Evolutionary conservation across 768 basidiomycete genomes (phyloP).

Genomic region (Lactifluus volemus): DNA sequence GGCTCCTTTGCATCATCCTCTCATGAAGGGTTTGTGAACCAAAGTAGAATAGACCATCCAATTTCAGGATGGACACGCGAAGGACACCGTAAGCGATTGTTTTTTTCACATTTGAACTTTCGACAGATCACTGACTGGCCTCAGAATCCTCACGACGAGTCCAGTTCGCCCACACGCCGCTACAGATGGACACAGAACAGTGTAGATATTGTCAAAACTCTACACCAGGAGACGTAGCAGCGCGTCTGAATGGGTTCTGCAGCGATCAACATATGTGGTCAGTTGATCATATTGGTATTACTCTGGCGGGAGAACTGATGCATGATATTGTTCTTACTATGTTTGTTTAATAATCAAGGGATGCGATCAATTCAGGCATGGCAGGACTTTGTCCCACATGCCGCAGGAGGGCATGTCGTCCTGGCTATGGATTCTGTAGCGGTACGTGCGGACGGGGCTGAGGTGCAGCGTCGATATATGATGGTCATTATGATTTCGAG

Average conservation of each 20-base stretch:
- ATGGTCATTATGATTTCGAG: not conserved
- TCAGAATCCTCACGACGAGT: not conserved
- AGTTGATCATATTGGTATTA: not conserved
- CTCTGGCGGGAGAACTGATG: not conserved
- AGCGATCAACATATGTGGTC: not conserved
- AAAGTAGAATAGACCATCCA: too few species aligned
- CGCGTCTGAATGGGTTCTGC: conserved; percentile 1
- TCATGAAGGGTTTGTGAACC: not conserved
- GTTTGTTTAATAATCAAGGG: not conserved
- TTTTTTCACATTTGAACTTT: too few species aligned
- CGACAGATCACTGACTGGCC: not conserved
- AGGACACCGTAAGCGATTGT: too few species aligned
- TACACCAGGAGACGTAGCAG: not conserved
- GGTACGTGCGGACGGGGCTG: not conserved
- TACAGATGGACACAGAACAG: not conserved
- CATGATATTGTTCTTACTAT: too few species aligned
- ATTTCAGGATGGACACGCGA: too few species aligned
- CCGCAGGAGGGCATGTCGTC: not conserved
- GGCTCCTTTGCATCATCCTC: not conserved
- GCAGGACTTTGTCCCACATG: not conserved
- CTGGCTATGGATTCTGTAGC: not conserved
- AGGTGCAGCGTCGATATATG: not conserved
- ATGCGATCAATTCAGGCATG: not conserved
- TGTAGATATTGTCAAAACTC: not conserved
- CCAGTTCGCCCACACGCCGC: not conserved